Evolutionary conservation across 176 grass and related monocot species (phyloP).

Genomic region (Paspalum notatum): DNA sequence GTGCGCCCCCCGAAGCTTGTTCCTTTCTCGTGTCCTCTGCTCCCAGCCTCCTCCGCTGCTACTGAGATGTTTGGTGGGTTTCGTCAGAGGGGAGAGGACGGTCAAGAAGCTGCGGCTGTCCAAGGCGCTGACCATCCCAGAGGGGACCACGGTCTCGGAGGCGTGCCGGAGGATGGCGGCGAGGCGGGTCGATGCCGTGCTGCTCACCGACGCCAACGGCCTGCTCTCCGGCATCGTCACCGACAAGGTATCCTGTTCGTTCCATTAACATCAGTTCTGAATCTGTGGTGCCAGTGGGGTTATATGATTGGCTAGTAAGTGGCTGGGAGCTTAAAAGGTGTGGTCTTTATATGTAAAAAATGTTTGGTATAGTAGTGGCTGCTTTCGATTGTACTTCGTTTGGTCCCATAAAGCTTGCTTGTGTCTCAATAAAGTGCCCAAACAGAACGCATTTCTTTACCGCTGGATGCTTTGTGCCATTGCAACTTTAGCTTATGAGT

Average conservation of each 20-base stretch:
- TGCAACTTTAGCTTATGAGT: constrained; percentile 21
- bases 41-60: background rate
- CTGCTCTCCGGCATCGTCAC: constrained; percentile 96
- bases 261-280: background rate
- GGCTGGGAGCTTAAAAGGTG: background rate
- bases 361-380: background rate
- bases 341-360: background rate
- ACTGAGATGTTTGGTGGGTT: constrained; percentile 6
- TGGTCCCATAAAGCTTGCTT: constrained; percentile 27
- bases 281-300: background rate
- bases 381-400: constrained; percentile 29
- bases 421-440: constrained; percentile 41
- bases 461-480: background rate
- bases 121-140: constrained; percentile 86
- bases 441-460: background rate
- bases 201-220: constrained; percentile 77
- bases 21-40: background rate
- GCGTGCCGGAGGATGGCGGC: constrained; percentile 82
- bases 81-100: constrained; percentile 78
- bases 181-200: constrained; percentile 72
- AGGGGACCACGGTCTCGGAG: constrained; percentile 74
- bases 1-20: background rate
- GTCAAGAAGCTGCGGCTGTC: constrained; percentile 91
- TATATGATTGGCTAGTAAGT: background rate
- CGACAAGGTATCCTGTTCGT: constrained; percentile 61